A percentile compares a stretch with the other conserved stretches of the same genome.
These are phyloP conservation scores for Kwoniella dejecticola DNA, from an alignment of 768 basidiomycete genomes.

Conservation along the genomic window DNA sequence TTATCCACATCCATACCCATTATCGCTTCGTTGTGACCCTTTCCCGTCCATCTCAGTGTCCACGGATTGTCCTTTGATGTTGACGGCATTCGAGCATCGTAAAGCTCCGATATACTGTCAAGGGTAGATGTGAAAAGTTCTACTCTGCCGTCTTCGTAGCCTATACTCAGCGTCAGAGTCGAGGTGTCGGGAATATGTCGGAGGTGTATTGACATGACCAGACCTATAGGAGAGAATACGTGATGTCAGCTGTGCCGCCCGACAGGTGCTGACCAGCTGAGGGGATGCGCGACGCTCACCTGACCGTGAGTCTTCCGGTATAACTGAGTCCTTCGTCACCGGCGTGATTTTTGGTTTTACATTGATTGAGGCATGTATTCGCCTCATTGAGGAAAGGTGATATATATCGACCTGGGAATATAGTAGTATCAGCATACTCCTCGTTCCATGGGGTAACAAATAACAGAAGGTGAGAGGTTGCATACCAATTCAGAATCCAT, in stretches of 20 bases:
- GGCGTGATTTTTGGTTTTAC: conserved; percentile 3
- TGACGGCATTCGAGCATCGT: conserved; percentile 5
- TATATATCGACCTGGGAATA: conserved; percentile 78
- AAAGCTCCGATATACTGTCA: not conserved
- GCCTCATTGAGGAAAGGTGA: conserved; percentile 66
- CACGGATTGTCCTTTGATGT: conserved; percentile 46
- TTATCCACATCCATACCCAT: conserved; percentile 80
- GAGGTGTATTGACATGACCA: conserved; percentile 86
- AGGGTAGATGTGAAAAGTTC: conserved; percentile 58
- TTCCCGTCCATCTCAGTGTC: conserved; percentile 49
- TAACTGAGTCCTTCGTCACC: not conserved
- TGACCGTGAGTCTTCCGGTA: conserved; percentile 3
- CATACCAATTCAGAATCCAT: conserved; percentile 79
- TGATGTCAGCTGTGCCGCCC: not conserved
- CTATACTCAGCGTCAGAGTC: conserved; percentile 66
- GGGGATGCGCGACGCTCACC: not conserved
- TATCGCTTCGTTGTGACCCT: conserved; percentile 61
- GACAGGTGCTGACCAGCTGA: not conserved
- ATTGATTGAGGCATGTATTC: conserved; percentile 85
- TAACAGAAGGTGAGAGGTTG: conserved; percentile 3
- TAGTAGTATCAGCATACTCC: not conserved
- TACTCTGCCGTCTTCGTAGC: conserved; percentile 88
- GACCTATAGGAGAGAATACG: conserved; percentile 61
- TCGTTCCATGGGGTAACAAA: not conserved
- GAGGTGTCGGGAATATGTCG: conserved; percentile 53